A percentile compares a stretch with the other conserved stretches of the same genome.
Conservation (phyloP, 129 eudicot species). For the Mikania micrantha region DNA sequence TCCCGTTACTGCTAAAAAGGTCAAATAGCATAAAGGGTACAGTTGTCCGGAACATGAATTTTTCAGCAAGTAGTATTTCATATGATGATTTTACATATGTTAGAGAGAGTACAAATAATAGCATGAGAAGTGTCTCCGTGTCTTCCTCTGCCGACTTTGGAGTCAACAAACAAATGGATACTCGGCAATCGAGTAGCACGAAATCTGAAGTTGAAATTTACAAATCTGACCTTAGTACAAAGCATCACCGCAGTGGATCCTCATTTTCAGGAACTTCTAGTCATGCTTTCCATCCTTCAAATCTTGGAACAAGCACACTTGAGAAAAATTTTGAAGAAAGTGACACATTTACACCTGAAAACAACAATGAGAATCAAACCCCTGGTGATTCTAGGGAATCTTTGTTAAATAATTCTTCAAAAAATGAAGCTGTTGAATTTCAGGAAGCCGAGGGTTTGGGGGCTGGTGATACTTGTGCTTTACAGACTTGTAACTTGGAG, state of each 20-base stretch:
- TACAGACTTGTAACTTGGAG: background rate
- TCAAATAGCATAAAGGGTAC: constrained; percentile 59
- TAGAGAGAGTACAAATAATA: constrained; percentile 45
- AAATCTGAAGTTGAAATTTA: constrained; percentile 51
- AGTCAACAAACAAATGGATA: background rate
- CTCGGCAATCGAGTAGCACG: constrained; percentile 51
- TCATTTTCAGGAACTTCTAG: constrained; percentile 64
- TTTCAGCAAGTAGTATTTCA: constrained; percentile 56
- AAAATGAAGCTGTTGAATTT: constrained; percentile 26
- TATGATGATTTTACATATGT: constrained; percentile 66
- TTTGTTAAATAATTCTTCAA: constrained; percentile 17
- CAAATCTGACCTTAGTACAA: constrained; percentile 33
- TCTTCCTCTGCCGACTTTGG: constrained; percentile 69
- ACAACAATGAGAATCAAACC: constrained; percentile 3
- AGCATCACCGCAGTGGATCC: constrained; percentile 55
- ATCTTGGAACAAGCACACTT: constrained; percentile 34
- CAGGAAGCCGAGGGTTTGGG: constrained; percentile 23
- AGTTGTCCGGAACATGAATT: constrained; percentile 49
- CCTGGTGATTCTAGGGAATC: constrained; percentile 16
- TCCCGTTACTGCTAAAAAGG: constrained; percentile 55
- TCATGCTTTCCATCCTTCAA: constrained; percentile 41
- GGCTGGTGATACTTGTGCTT: constrained; percentile 14
- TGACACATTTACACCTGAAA: constrained; percentile 16
- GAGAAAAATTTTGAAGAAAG: constrained; percentile 29
- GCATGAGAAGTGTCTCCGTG: constrained; percentile 64